phyloP scores from a whole-genome alignment of 179 eudicot genomes.

The Vitellaria paradoxa region DNA sequence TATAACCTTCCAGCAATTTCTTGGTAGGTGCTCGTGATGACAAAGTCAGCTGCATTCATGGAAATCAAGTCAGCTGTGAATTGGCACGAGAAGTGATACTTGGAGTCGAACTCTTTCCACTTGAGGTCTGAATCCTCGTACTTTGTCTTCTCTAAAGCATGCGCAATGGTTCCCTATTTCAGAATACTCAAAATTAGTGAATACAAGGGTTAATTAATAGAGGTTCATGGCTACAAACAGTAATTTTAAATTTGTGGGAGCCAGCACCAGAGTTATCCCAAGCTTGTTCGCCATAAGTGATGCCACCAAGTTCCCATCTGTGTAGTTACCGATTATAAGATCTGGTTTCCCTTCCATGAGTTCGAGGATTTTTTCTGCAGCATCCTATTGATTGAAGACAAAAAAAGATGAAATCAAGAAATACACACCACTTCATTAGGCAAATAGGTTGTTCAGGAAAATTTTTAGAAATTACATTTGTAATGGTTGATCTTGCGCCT shows the following conservation, averaged over 20 bases:
- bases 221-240: not conserved
- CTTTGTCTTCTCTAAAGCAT: slow-evolving; percentile 87
- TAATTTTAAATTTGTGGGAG: not conserved
- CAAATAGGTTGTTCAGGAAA: no score
- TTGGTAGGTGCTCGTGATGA: slow-evolving; percentile 88
- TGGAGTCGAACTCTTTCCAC: slow-evolving; percentile 75
- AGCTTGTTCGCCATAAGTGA: slow-evolving; percentile 75
- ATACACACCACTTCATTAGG: no score
- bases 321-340: slow-evolving; percentile 82
- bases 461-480: no score
- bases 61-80: slow-evolving; percentile 86
- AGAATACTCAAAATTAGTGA: not conserved
- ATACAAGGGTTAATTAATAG: not conserved
- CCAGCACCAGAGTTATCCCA: slow-evolving; percentile 63
- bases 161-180: slow-evolving; percentile 77
- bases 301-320: slow-evolving; percentile 86
- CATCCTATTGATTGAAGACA: slow-evolving; percentile 30
- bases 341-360: slow-evolving; percentile 69
- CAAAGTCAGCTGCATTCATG: slow-evolving; percentile 83
- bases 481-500: no score
- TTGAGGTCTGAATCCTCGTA: slow-evolving; percentile 81
- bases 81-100: slow-evolving; percentile 88
- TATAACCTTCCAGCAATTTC: slow-evolving; percentile 94
- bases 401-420: not conserved
- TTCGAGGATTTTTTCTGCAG: slow-evolving; percentile 39